These are phyloP conservation scores for Silene vulgaris DNA, from an alignment of 179 eudicot genomes.

Conservation along the genomic window DNA sequence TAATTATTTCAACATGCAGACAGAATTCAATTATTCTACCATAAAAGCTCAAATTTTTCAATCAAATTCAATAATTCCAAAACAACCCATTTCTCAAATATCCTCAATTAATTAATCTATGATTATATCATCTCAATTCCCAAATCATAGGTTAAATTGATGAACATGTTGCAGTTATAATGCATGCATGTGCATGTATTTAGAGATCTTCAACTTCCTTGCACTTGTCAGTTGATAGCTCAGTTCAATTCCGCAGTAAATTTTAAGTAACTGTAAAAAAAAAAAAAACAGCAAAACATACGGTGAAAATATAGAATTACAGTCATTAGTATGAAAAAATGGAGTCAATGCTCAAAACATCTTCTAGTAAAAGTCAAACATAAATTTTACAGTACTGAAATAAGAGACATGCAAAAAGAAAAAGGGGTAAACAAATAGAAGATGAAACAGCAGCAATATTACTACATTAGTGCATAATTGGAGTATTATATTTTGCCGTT, in stretches of 20 bases:
- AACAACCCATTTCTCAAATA: slow-evolving; percentile 20
- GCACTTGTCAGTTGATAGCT: slow-evolving; percentile 13
- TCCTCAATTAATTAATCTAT: slow-evolving; percentile 15
- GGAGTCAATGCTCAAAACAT: too few species aligned
- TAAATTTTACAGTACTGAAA: too few species aligned
- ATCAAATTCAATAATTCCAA: slow-evolving; percentile 21
- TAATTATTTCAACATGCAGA: background rate
- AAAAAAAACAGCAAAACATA: background rate
- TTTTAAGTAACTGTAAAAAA: slow-evolving; percentile 21
- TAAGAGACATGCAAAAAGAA: too few species aligned
- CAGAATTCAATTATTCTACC: background rate
- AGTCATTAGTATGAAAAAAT: too few species aligned
- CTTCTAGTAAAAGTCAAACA: too few species aligned
- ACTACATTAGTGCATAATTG: too few species aligned
- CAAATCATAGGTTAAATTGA: slow-evolving; percentile 12
- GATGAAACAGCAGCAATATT: too few species aligned
- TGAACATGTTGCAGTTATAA: background rate
- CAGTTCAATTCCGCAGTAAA: slow-evolving; percentile 18
- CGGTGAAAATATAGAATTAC: too few species aligned
- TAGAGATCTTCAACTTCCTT: slow-evolving; percentile 25
- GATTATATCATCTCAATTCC: background rate
- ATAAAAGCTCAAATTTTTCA: background rate
- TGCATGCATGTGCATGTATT: slow-evolving; percentile 13
- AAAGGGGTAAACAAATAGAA: too few species aligned
- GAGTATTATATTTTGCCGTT: too few species aligned